Conservation (phyloP, 2,329 filamentous ascomycete species). For the Lachnellula arida region DNA sequence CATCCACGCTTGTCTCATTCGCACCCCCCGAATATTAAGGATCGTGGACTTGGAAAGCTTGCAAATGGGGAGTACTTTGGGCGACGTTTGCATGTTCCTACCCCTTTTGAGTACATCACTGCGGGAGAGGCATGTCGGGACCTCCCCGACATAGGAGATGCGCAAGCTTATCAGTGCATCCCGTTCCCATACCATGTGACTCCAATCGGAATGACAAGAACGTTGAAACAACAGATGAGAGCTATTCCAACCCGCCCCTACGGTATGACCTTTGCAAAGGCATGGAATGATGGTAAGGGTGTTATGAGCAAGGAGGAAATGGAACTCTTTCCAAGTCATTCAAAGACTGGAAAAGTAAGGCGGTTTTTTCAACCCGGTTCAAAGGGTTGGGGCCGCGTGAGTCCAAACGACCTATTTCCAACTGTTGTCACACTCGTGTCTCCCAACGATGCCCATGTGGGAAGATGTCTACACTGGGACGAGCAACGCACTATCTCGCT, state of each 20-base stretch:
- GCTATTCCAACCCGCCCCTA: slow-evolving; percentile 56
- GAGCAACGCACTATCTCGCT: slow-evolving; percentile 58
- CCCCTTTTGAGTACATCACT: slow-evolving; percentile 56
- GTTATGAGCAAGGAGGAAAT: slow-evolving; percentile 39
- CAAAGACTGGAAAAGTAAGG: slow-evolving; percentile 21
- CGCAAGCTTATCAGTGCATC: slow-evolving; percentile 56
- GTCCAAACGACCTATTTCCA: slow-evolving; percentile 49
- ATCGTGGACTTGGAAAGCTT: slow-evolving; percentile 48
- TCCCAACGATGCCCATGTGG: slow-evolving; percentile 51
- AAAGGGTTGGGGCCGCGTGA: slow-evolving; percentile 46
- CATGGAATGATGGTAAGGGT: slow-evolving; percentile 37
- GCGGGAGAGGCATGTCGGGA: slow-evolving; percentile 51
- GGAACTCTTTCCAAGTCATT: slow-evolving; percentile 34
- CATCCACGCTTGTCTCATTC: slow-evolving; percentile 59
- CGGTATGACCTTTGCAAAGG: slow-evolving; percentile 47
- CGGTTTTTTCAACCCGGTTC: slow-evolving; percentile 20
- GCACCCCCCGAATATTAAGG: slow-evolving; percentile 40
- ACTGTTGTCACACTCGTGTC: slow-evolving; percentile 56
- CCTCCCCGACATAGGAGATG: slow-evolving; percentile 59
- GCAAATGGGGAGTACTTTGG: slow-evolving; percentile 59
- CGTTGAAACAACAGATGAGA: slow-evolving; percentile 39
- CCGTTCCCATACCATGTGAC: slow-evolving; percentile 61
- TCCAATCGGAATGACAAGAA: slow-evolving; percentile 35
- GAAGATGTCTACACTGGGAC: slow-evolving; percentile 59
- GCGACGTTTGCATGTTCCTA: slow-evolving; percentile 43